Conservation (phyloP, 2,329 filamentous ascomycete genomes). For the Fusarium circinatum region DNA sequence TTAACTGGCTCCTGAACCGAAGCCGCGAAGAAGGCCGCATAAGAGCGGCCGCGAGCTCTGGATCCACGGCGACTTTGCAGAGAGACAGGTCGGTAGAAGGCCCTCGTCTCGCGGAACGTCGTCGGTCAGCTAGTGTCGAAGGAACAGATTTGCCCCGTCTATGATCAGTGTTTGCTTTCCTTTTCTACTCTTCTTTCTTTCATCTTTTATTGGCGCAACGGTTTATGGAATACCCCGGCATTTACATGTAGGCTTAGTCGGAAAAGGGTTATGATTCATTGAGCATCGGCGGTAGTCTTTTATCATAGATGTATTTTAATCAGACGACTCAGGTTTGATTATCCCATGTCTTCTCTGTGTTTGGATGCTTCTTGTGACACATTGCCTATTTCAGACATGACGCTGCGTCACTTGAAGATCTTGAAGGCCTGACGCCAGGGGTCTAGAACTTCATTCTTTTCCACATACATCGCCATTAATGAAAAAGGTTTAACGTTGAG, state of each 20-base stretch:
- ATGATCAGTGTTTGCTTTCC: slow-evolving; percentile 28
- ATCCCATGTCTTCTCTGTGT: background rate
- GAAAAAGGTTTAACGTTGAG: background rate
- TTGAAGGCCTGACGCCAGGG: background rate
- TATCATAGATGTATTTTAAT: slow-evolving; percentile 9
- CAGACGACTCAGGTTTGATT: background rate
- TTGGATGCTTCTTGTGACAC: background rate
- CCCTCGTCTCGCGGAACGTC: slow-evolving; percentile 48
- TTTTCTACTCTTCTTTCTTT: background rate
- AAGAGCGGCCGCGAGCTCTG: slow-evolving; percentile 51
- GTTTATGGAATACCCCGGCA: slow-evolving; percentile 38
- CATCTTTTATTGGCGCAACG: slow-evolving; percentile 27
- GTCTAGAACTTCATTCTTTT: background rate
- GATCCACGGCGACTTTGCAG: slow-evolving; percentile 45
- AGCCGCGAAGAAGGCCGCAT: slow-evolving; percentile 59
- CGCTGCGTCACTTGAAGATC: background rate
- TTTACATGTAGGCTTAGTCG: slow-evolving; percentile 19
- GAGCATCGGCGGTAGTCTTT: slow-evolving; percentile 1
- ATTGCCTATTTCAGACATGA: slow-evolving; percentile 1
- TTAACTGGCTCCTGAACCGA: slow-evolving; percentile 67
- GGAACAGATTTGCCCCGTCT: slow-evolving; percentile 52
- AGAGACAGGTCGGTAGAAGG: slow-evolving; percentile 45
- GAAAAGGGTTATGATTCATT: slow-evolving; percentile 15
- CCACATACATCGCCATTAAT: background rate
- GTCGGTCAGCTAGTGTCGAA: slow-evolving; percentile 52